Evolutionary conservation across 2,329 filamentous ascomycete genomes (phyloP), one percentile per base, ranked within the genome.

Genomic region (Ceratocystis colombiana): DNA sequence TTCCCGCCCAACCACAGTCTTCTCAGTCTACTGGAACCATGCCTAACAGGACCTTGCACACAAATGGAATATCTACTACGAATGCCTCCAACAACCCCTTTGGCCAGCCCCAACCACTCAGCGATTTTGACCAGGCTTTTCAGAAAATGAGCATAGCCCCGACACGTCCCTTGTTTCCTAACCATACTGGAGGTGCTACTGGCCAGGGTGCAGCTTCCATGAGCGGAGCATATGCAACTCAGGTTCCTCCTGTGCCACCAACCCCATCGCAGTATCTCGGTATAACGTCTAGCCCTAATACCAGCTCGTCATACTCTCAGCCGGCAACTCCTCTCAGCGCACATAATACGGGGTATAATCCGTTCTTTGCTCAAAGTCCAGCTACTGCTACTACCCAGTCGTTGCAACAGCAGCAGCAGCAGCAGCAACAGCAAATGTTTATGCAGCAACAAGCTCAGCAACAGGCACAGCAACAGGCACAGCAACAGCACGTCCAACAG

Each of bases 231-330:
- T 62, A 61, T 55, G 61, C 71, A 66, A 72, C 75, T 7, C 84
- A 84, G 70, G 81, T 84, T 10, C 77, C 90, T 50, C 90, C 90
- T 71, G 87, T 88, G 0, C 83, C 90, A 71, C 88, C 2, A 87
- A 88, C 64, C 86, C 83, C 10, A 67, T 79, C 71, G 71, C 75
- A 68, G 76, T 73, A 70, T 73, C 72, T 30, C 78, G 77, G 71
- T 72, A 71, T 70, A 71, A 53, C 33, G 37, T 37, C 55, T 10
- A 25, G 25, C 22, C 33, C 53, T 70, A 71, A 55, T 69, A 68
- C 64, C 64, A 69, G 28, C 67, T 67, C 46, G 28, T 37, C 62
- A 20, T 67, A 62, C 28, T 66, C 67, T 8, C 64, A 68, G 20
- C 67, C 67, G 6, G 67, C 44, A 15, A 62, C 61, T 15, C 50